A percentile compares a stretch with the other conserved stretches of the same genome.
Evolutionary conservation across 1,284 basidiomycete species (phyloP).

Genomic region (Rugiboletus extremiorientalis): DNA sequence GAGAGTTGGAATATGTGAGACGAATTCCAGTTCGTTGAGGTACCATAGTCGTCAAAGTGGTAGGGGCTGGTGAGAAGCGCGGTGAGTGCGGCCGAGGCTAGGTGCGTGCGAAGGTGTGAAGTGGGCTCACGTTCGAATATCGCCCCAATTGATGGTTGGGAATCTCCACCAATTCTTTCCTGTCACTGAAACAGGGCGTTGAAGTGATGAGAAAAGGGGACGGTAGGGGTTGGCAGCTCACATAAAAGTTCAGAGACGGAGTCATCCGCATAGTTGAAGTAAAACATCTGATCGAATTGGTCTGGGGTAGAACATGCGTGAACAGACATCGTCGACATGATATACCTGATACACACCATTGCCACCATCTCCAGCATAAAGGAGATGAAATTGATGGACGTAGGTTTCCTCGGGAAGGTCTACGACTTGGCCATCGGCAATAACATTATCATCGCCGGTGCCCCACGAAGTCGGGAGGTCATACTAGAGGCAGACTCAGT

Average conservation of each 20-base stretch:
- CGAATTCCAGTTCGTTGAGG: constrained; percentile 39
- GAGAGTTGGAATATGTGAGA: constrained; percentile 47
- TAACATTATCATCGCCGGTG: constrained; percentile 37
- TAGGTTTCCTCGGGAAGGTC: constrained; percentile 30
- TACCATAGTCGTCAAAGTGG: constrained; percentile 37
- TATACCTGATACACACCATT: constrained; percentile 19
- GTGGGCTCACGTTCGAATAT: constrained; percentile 37
- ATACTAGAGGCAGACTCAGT: constrained; percentile 31
- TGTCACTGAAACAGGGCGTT: constrained; percentile 29
- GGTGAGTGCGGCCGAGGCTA: neutral
- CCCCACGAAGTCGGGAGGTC: constrained; percentile 43
- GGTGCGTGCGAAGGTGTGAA: neutral
- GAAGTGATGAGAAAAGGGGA: neutral
- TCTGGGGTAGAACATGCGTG: constrained; percentile 13
- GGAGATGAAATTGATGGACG: constrained; percentile 42
- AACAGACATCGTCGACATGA: neutral
- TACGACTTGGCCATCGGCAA: constrained; percentile 40
- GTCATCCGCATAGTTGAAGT: constrained; percentile 37
- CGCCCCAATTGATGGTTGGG: constrained; percentile 37
- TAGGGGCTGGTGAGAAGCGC: constrained; percentile 33
- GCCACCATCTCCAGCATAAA: constrained; percentile 41
- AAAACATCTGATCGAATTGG: constrained; percentile 37
- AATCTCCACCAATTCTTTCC: constrained; percentile 43
- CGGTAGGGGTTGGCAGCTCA: constrained; percentile 17
- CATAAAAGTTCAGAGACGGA: constrained; percentile 35